These are phyloP conservation scores for Trametes villosa DNA, from an alignment of 768 basidiomycete genomes.

Conservation along the genomic window DNA sequence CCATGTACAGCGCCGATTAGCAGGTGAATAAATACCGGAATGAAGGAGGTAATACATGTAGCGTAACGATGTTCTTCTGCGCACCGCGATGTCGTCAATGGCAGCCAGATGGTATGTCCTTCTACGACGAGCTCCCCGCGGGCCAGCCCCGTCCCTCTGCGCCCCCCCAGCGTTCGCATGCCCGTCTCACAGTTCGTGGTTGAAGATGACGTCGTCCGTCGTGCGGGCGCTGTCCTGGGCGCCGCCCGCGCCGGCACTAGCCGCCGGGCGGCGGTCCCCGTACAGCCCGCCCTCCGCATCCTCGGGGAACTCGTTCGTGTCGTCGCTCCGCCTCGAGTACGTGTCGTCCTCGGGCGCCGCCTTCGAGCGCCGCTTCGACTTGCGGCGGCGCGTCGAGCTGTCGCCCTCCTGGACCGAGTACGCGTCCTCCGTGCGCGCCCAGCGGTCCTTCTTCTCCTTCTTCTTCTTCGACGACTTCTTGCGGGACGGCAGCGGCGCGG, in stretches of 20 bases:
- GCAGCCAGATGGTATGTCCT: conserved; percentile 4
- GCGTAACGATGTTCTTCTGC: conserved; percentile 15
- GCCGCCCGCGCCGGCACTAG: conserved; percentile 7
- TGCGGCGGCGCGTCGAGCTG: conserved; percentile 53
- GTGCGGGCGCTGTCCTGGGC: conserved; percentile 21
- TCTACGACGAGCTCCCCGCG: not conserved
- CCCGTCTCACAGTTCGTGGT: conserved; percentile 59
- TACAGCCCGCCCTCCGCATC: conserved; percentile 75
- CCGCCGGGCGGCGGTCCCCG: conserved; percentile 39
- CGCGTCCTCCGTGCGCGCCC: conserved; percentile 87
- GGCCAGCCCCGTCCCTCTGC: not conserved
- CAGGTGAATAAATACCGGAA: conserved; percentile 23
- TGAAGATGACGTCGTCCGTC: conserved; percentile 58
- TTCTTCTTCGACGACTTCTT: conserved; percentile 49
- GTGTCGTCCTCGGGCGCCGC: conserved; percentile 45
- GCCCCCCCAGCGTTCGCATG: not conserved
- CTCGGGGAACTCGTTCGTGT: conserved; percentile 65
- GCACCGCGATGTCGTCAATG: conserved; percentile 19
- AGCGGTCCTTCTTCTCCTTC: conserved; percentile 85
- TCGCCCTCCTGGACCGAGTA: conserved; percentile 48
- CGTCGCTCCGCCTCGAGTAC: conserved; percentile 39
- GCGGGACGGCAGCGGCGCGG: conserved; percentile 42
- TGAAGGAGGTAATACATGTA: conserved; percentile 21
- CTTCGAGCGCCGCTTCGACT: conserved; percentile 61
- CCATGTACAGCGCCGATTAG: conserved; percentile 7